Percentiles rank a stretch among this genome's conserved stretches.
Conservation (phyloP, 176 grass and related monocot species). For the Phoenix roebelenii region DNA sequence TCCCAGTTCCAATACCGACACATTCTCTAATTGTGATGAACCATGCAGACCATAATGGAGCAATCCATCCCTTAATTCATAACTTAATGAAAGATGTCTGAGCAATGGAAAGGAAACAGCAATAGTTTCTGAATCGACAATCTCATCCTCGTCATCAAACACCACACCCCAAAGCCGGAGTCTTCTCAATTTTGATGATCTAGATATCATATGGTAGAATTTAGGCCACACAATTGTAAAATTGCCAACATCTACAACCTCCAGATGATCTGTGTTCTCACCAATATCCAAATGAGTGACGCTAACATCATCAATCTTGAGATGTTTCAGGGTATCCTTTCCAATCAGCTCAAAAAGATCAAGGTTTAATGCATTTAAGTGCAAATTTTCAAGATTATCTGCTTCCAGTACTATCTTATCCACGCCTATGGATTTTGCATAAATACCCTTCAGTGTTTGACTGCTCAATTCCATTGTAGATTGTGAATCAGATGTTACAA, state of each 20-base stretch:
- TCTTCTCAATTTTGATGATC: conserved; percentile 57
- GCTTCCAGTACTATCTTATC: conserved; percentile 90
- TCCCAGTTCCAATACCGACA: conserved; percentile 76
- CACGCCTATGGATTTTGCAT: conserved; percentile 66
- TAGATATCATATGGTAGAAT: conserved; percentile 82
- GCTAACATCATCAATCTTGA: conserved; percentile 93
- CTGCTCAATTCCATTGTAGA: conserved; percentile 76
- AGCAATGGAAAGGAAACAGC: conserved; percentile 80
- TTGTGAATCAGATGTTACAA: conserved; percentile 73
- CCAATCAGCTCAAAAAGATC: conserved; percentile 92
- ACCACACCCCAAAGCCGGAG: conserved; percentile 86
- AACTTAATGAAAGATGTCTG: conserved; percentile 82
- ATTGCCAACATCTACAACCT: conserved; percentile 79
- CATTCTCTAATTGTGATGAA: conserved; percentile 60
- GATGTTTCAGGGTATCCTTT: conserved; percentile 71
- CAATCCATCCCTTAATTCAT: conserved; percentile 84
- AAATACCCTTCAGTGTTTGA: conserved; percentile 67
- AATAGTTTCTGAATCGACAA: conserved; percentile 91
- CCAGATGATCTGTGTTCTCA: conserved; percentile 70
- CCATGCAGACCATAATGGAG: conserved; percentile 71
- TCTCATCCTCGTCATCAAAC: conserved; percentile 92
- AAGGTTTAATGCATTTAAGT: conserved; percentile 83
- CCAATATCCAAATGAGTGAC: conserved; percentile 92
- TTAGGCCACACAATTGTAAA: conserved; percentile 90
- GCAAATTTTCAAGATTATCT: conserved; percentile 76